Evolutionary conservation across 1,139 yeast species (phyloP), one percentile per base, ranked within the genome.

Genomic region (Debaryomycetaceae sp.): DNA sequence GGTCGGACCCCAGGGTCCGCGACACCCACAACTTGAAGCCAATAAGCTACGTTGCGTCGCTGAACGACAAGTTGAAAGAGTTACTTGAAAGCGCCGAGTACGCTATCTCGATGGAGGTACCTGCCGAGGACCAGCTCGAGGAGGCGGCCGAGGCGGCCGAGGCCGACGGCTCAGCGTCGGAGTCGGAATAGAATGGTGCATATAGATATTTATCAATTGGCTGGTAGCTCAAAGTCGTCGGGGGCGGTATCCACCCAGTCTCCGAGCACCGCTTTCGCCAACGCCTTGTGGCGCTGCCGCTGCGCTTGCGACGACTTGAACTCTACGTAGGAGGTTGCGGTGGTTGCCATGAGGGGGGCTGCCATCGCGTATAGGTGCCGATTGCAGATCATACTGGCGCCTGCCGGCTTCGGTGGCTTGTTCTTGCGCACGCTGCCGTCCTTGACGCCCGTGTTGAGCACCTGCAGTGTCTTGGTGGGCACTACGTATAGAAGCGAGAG

Each of bases 21-120:
- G 70, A 67, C 41, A 50, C 43, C 20, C 53, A 49, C 38, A 45
- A 82, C 18, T 72, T 81, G 47, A 81, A 73, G 46, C 95, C 98
- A 9, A 65, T 82, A 27, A 86, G 85, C 45, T 65, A 88, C 40
- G 81, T 78, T 9, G 63, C 56, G 18, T 62, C 66, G 10, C 72
- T 75, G 30, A 70, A 73, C 25, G 68, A 64, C 14, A 58, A 63
- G 43, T 65, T 89, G 44, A 62, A 64, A 30, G 78, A 78, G 41
- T 60, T 78, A 28, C 68, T 89, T 43, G 85, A 85, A 46, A 77
- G 88, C 39, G 95, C 96, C 1, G 95, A 85, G 53, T 78, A 76
- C 45, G 93, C 94, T 9, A 57, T 61, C 23, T 52, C 65, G 2
- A 55, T 62, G 63, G 71, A 65, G 40, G 44, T 50, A 11, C 48